Conservation (phyloP, 1,284 basidiomycete genomes). For the Cryptococcus sp. region DNA sequence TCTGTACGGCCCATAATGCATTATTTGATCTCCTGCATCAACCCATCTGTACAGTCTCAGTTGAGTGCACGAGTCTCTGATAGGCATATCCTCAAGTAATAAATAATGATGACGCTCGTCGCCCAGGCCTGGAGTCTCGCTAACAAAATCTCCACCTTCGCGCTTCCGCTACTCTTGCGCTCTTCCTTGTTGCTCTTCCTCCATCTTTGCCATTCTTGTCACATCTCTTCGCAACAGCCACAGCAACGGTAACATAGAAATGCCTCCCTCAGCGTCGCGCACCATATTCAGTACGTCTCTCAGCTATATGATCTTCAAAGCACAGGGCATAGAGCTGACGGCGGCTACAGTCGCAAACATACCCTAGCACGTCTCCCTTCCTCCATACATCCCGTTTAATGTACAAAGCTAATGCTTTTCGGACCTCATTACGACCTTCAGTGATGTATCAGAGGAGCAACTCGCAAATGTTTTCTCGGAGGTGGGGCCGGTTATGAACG, state of each 20-base stretch:
- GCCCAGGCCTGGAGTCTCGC: too few relatives aligned
- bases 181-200: too few relatives aligned
- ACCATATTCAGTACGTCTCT: conserved; percentile 34
- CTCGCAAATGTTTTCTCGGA: conserved; percentile 50
- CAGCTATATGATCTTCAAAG: not conserved
- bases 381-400: not conserved
- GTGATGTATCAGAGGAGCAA: conserved; percentile 52
- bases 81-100: too few relatives aligned
- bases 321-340: not conserved
- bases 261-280: conserved; percentile 28
- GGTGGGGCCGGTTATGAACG: conserved; percentile 52
- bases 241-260: not conserved
- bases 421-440: conserved; percentile 2
- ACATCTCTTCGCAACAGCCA: not conserved
- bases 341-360: conserved; percentile 37
- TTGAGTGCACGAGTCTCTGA: too few relatives aligned
- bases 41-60: too few relatives aligned
- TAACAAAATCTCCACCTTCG: too few relatives aligned
- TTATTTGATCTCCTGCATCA: not conserved
- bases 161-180: too few relatives aligned
- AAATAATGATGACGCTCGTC: too few relatives aligned
- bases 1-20: too few relatives aligned
- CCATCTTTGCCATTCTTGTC: too few relatives aligned
- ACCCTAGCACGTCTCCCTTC: conserved; percentile 37
- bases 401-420: not conserved